Evolutionary conservation across 306 rosid genomes (phyloP), one percentile per base, ranked within the genome.

Genomic region (Gleditsia sinensis): DNA sequence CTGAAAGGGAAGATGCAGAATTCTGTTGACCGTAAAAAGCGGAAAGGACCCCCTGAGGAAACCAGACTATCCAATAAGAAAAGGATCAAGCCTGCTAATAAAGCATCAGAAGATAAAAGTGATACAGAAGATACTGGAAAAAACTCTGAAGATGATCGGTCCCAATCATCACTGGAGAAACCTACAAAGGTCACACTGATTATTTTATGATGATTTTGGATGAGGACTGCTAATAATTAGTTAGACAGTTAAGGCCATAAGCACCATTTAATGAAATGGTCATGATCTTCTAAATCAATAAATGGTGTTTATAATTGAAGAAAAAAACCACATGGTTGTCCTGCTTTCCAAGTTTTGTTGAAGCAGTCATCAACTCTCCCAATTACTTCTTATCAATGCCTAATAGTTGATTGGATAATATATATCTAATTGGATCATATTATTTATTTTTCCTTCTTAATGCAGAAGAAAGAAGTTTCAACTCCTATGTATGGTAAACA

Each of bases 381-480:
- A 36, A 13, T 76, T 57, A 53, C 25, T 54, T 11, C 16, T 13
- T 19, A 25, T 61, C 7, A 59, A 56, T 59, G 54, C 2, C 42
- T 69, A 32, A 42, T 58, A 36, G 58, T 28, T 81, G 32, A 33
- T 45, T 69, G 58, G 36, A 28, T 53, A 25, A 56, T 64, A 17
- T 72, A 19, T 79, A 39, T 55, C 57, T 75, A 24, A 48, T 62
- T 73, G 63, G 70, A 51, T 32, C 48, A 43, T 51, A 27, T 39
- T 37, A 72, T 71, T 48, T 51, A 14, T 45, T 48, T 21, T 51
- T 63, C 16, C 24, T 16, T 42, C 25, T 6, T 5, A 76, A 43
- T 78, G 69, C 90, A 94, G 98, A 94, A 86, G 88, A 90, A 94
- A 72, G 95, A 86, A 81, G 90, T 83, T 75, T 82, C 94, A 82